Evolutionary conservation across 176 grass and related monocot species (phyloP), one percentile per base, ranked within the genome.

Genomic region (Metroxylon sagu): DNA sequence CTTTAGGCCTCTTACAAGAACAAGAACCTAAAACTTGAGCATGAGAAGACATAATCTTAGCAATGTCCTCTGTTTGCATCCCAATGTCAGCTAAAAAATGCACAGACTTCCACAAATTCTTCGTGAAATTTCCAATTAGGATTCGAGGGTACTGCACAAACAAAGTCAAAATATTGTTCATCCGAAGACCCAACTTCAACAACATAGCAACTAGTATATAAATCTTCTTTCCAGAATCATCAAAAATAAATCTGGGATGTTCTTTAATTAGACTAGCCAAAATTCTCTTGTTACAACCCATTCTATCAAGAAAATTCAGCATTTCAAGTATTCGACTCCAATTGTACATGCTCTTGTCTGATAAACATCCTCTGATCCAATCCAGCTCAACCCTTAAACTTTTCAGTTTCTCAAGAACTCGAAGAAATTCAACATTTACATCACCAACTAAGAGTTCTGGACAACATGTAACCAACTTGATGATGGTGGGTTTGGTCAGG

Each of bases 171-270:
- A 83, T 79, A 43, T 57, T 48, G 59, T 69, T 49, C 30, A 62
- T 88, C 57, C 67, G 58, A 64, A 88, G 35, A 18, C 85, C 80
- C 23, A 79, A 56, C 52, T 88, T 88, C 28, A 74, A 56, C 26
- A 88, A 56, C 65, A 73, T 50, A 26, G 67, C 80, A 19, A 83
- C 75, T 68, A 88, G 49, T 31, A 76, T 57, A 70, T 76, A 83
- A 14, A 88, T 29, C 16, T 60, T 79, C 61, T 83, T 88, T 19
- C 72, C 85, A 68, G 85, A 88, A 59, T 79, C 76, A 21, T 77
- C 59, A 64, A 88, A 83, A 66, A 88, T 57, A 75, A 83, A 83
- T 53, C 61, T 63, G 0, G 80, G 79, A 59, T 82, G 69, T 29
- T 76, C 68, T 71, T 65, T 88, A 30, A 88, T 59, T 49, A 83